phyloP scores from a whole-genome alignment of 2,329 filamentous ascomycete genomes.

The Fusarium austroafricanum region DNA sequence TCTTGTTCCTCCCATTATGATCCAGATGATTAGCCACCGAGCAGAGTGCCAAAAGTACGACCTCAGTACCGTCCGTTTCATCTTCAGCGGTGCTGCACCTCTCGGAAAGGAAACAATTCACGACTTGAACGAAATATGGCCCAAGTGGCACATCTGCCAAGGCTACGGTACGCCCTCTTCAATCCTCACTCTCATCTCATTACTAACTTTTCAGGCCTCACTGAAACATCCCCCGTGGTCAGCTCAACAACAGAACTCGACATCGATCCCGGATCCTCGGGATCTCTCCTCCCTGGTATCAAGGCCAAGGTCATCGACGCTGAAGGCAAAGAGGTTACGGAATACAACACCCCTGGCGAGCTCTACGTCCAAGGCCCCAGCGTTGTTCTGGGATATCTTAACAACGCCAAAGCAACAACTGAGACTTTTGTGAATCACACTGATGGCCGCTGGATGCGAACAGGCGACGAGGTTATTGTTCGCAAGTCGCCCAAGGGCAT shows the following conservation, averaged over 20 bases:
- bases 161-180: slow-evolving; percentile 69
- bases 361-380: slow-evolving; percentile 81
- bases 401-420: slow-evolving; percentile 84
- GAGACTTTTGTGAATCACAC: slow-evolving; percentile 79
- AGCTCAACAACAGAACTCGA: slow-evolving; percentile 67
- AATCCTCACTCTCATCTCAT: fast-evolving
- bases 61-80: slow-evolving; percentile 70
- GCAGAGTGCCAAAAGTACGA: slow-evolving; percentile 72
- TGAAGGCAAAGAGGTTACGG: slow-evolving; percentile 76
- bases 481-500: slow-evolving; percentile 71
- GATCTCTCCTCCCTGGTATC: slow-evolving; percentile 72
- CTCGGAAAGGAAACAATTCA: slow-evolving; percentile 75
- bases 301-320: slow-evolving; percentile 72
- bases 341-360: slow-evolving; percentile 80
- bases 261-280: slow-evolving; percentile 75
- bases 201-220: slow-evolving; percentile 64
- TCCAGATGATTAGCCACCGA: slow-evolving; percentile 75
- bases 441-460: slow-evolving; percentile 81
- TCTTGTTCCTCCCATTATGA: slow-evolving; percentile 83
- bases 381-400: slow-evolving; percentile 84
- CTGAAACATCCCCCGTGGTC: slow-evolving; percentile 78
- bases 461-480: slow-evolving; percentile 85
- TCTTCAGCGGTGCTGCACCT: slow-evolving; percentile 82
- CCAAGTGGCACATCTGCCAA: slow-evolving; percentile 74
- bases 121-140: slow-evolving; percentile 70